Conservation (phyloP, 441 rosid species). For the Breynia disticha region DNA sequence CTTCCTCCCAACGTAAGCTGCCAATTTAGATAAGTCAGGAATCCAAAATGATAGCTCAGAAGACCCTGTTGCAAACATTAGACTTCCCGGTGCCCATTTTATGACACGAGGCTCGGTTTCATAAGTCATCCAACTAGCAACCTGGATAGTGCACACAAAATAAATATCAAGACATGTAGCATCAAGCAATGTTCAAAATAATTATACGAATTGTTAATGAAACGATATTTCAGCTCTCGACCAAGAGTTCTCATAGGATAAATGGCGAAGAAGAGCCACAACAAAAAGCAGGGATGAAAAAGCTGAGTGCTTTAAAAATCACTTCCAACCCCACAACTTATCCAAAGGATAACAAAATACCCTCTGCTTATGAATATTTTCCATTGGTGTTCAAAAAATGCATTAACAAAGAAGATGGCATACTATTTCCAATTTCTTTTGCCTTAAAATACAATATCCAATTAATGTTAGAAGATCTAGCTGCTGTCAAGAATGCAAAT, state of each 20-base stretch:
- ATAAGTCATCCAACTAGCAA: slow-evolving; percentile 76
- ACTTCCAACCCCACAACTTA: neutral
- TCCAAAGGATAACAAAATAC: neutral
- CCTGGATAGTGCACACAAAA: slow-evolving; percentile 29
- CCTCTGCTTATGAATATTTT: too few species aligned
- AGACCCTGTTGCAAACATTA: slow-evolving; percentile 84
- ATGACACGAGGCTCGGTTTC: slow-evolving; percentile 69
- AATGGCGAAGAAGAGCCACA: neutral
- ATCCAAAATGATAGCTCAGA: slow-evolving; percentile 81
- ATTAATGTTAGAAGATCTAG: too few species aligned
- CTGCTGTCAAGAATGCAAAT: too few species aligned
- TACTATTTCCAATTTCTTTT: too few species aligned
- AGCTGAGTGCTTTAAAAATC: neutral
- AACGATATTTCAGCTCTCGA: neutral
- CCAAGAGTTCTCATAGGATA: too few species aligned
- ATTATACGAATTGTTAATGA: neutral
- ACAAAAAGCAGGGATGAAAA: neutral
- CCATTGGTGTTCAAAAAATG: too few species aligned
- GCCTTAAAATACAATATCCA: too few species aligned
- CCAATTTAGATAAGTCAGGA: slow-evolving; percentile 82
- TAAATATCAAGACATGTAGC: neutral
- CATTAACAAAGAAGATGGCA: too few species aligned
- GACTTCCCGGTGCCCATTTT: slow-evolving; percentile 94
- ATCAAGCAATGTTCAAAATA: neutral
- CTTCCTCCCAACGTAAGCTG: slow-evolving; percentile 81